Base-by-base conservation (phyloP, 352 stramenopile species). In the Globisporangium barbulae region DNA sequence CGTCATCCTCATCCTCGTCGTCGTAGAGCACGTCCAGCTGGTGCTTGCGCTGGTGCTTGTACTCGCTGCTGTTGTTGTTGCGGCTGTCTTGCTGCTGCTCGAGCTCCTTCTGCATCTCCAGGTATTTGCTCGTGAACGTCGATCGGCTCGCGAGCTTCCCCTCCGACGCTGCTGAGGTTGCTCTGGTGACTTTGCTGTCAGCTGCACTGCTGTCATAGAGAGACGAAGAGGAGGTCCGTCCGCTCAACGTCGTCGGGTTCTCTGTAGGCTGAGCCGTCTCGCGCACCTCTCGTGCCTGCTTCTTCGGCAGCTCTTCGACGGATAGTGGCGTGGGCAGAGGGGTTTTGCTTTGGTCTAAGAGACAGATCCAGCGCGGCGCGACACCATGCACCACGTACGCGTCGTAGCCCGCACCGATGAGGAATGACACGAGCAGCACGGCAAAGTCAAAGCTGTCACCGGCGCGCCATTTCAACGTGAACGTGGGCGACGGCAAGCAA, bases 361-460 rank as follows among this genome's bases (percentile, higher is more conserved):
- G 68, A 57, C 91, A 97, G 28, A 98, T 85, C 80, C 89, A 98
- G 3, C 69, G 71, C 12, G 93, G 91, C 4, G 92, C 94, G 13
- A 78, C 67, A 2, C 96, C 96, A 39, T 94, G 79, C 7, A 98
- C 93, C 12, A 98, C 90, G 65, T 97, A 98, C 3, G 96, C 96
- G 64, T 99, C 96, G 68, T 98, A 98, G 0, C 96, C 96, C 7
- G 88, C 85, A 15, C 96, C 96, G 41, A 98, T 78, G 13, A 99
- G 77, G 44, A 98, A 97, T 9, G 89, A 98, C 31, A 67, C 81
- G 0, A 98, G 68, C 7, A 98, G 63, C 41, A 90, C 81, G 5
- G 94, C 82, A 53, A 98, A 79, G 65, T 98, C 96, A 64, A 98
- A 98, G 58, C 82, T 89, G 66, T 98, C 96, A 22, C 92, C 96